phyloP scores from a whole-genome alignment of 208 protist species.

The Crithidia sp. region DNA sequence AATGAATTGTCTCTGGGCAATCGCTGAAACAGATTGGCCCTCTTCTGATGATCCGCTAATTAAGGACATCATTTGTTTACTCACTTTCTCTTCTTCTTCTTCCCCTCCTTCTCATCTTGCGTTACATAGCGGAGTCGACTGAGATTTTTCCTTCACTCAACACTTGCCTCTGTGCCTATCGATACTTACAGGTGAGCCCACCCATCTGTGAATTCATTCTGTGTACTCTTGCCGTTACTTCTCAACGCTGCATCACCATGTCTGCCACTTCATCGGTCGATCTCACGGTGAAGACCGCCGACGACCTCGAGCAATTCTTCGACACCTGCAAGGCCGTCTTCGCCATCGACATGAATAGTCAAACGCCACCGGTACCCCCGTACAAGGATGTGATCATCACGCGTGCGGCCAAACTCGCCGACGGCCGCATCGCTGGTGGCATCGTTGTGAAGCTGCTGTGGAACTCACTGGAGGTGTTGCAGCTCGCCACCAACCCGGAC shows the following conservation, averaged over 20 bases:
- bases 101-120: neutral
- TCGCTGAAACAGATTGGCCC: too few species aligned
- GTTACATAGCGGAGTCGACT: too few species aligned
- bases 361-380: neutral
- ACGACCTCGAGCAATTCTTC: neutral
- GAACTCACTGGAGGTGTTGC: slow-evolving; percentile 1
- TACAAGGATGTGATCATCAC: neutral
- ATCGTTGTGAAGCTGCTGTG: slow-evolving; percentile 11
- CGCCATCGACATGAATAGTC: neutral
- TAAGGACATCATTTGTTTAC: too few species aligned
- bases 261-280: neutral
- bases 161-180: neutral
- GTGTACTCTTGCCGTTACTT: too few species aligned
- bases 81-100: too few species aligned
- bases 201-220: too few species aligned
- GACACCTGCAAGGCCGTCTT: neutral
- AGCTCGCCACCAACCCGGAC: slow-evolving; percentile 1
- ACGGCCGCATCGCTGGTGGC: slow-evolving; percentile 20
- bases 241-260: neutral
- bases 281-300: neutral
- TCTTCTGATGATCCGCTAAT: too few species aligned
- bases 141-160: neutral
- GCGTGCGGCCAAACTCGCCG: slow-evolving; percentile 14
- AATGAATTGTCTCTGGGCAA: too few species aligned
- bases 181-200: too few species aligned